phyloP scores from a whole-genome alignment of 2,329 filamentous ascomycete genomes.

The Zymoseptoria tritici region DNA sequence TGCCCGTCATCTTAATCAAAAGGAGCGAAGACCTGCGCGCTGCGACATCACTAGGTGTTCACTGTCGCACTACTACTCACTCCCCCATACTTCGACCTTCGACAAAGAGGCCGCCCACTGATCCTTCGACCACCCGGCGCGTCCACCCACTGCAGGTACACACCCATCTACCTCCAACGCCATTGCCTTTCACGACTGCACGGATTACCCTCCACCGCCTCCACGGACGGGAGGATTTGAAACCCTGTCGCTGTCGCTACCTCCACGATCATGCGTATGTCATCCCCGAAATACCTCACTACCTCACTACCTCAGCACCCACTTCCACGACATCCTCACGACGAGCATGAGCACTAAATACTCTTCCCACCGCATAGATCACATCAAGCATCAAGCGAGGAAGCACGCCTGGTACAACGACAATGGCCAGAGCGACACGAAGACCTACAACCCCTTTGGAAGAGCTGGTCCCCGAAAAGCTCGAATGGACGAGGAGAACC shows the following conservation, averaged over 20 bases:
- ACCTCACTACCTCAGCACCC: background rate
- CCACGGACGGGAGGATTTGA: background rate
- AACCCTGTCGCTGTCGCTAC: background rate
- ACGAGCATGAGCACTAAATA: constrained; percentile 5
- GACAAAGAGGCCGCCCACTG: background rate
- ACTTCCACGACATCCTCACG: background rate
- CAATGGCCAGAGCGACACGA: constrained; percentile 8
- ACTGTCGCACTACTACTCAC: too few relatives aligned
- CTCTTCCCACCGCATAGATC: constrained; percentile 9
- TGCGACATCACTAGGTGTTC: too few relatives aligned
- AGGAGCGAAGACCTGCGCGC: background rate
- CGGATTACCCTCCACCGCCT: background rate
- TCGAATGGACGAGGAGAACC: constrained; percentile 17
- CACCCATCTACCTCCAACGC: too few relatives aligned
- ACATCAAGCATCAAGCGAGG: constrained; percentile 25
- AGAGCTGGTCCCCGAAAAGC: constrained; percentile 12
- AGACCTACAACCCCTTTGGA: constrained; percentile 24
- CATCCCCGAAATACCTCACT: background rate
- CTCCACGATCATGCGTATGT: constrained; percentile 6
- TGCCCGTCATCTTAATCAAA: too few relatives aligned
- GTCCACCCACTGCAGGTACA: too few relatives aligned
- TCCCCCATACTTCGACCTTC: background rate
- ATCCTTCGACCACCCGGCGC: background rate
- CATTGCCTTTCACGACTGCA: background rate
- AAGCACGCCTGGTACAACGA: constrained; percentile 24